Evolutionary conservation across 768 basidiomycete genomes (phyloP).

Genomic region (Termitomyces sp.): DNA sequence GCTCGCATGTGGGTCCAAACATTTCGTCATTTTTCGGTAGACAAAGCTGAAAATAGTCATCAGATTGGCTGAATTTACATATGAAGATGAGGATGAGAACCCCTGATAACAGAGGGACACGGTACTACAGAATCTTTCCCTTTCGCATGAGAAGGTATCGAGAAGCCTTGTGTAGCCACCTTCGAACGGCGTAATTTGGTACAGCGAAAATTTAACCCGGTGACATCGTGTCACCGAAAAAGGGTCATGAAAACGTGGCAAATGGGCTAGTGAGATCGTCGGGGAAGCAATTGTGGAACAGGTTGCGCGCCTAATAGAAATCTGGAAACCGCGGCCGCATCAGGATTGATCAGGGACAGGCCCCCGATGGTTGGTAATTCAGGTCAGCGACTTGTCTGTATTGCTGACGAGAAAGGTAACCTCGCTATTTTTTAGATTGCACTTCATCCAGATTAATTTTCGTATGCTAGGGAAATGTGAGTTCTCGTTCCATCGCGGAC

Average conservation of each 20-base stretch:
- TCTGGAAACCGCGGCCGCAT: slow-evolving; percentile 8
- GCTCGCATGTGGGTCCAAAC: neutral
- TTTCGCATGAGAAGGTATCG: neutral
- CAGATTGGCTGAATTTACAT: neutral
- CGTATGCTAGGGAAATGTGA: slow-evolving; percentile 15
- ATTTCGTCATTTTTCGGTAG: neutral
- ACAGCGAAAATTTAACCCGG: slow-evolving; percentile 9
- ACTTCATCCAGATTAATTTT: slow-evolving; percentile 17
- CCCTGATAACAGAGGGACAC: neutral
- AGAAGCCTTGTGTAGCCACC: neutral
- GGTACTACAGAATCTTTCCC: too few species aligned
- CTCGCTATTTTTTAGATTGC: slow-evolving; percentile 11
- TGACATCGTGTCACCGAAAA: slow-evolving; percentile 6
- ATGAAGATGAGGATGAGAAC: neutral
- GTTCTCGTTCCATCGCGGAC: slow-evolving; percentile 7
- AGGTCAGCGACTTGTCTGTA: neutral
- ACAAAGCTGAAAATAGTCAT: neutral
- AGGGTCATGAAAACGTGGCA: neutral
- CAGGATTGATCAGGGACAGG: slow-evolving; percentile 11
- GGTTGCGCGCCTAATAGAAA: slow-evolving; percentile 8
- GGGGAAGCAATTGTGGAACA: slow-evolving; percentile 6
- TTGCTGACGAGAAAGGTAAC: slow-evolving; percentile 14
- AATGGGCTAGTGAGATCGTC: slow-evolving; percentile 1
- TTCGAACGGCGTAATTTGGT: neutral
- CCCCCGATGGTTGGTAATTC: slow-evolving; percentile 1